These are phyloP conservation scores for Tylopilus balloui DNA, from an alignment of 768 basidiomycete species.

Conservation along the genomic window DNA sequence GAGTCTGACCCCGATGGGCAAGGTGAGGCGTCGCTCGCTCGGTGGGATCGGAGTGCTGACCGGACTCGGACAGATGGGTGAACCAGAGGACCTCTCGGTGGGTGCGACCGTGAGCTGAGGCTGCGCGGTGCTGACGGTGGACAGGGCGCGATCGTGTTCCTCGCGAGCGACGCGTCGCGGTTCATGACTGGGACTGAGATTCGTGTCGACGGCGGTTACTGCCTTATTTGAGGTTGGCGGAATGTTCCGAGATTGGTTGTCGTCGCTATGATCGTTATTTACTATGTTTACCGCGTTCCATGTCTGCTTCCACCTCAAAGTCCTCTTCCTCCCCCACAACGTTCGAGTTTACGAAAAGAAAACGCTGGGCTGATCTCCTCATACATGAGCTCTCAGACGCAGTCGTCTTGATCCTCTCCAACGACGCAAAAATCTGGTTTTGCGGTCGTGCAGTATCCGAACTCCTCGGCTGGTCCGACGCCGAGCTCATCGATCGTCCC, in stretches of 20 bases:
- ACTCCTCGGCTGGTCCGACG: slow-evolving; percentile 72
- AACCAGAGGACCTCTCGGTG: slow-evolving; percentile 87
- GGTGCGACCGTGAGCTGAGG: slow-evolving; percentile 17
- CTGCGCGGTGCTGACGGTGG: background rate
- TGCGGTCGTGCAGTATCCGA: slow-evolving; percentile 65
- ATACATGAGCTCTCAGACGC: slow-evolving; percentile 72
- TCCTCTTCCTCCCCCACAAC: slow-evolving; percentile 13
- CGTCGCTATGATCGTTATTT: slow-evolving; percentile 26
- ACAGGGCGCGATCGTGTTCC: slow-evolving; percentile 84
- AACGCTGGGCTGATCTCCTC: slow-evolving; percentile 81
- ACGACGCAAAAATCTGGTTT: slow-evolving; percentile 59
- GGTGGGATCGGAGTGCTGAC: slow-evolving; percentile 17
- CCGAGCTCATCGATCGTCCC: slow-evolving; percentile 66
- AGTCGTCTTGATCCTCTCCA: slow-evolving; percentile 63
- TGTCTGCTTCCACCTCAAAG: slow-evolving; percentile 18
- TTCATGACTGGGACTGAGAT: slow-evolving; percentile 89
- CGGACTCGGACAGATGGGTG: slow-evolving; percentile 61
- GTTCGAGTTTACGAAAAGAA: slow-evolving; percentile 84
- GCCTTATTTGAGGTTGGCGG: slow-evolving; percentile 43
- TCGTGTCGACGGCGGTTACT: slow-evolving; percentile 89
- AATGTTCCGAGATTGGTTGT: slow-evolving; percentile 9
- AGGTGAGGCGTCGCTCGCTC: slow-evolving; percentile 39
- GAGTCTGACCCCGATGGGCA: slow-evolving; percentile 78
- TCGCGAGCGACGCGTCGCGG: slow-evolving; percentile 83
- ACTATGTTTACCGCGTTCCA: slow-evolving; percentile 7